phyloP scores from a whole-genome alignment of 345 rosid genomes.

The Turnera subulata region DNA sequence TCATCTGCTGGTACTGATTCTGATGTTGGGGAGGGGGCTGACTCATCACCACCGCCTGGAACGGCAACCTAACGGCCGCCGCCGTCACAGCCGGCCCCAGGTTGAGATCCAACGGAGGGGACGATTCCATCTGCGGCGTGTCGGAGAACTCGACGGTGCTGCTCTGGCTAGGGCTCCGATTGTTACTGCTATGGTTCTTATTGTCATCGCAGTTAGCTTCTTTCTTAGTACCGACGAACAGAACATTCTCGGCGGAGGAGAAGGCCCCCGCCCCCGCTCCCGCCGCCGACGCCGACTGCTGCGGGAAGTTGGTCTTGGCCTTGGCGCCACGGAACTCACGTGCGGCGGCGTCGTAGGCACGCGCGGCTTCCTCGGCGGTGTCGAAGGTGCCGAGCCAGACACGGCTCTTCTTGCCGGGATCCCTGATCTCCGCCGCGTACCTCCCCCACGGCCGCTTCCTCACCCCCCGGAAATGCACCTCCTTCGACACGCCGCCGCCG shows the following conservation, averaged over 20 bases:
- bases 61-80: conserved; percentile 13
- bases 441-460: conserved; percentile 91
- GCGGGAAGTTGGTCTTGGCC: conserved; percentile 68
- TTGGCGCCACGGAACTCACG: conserved; percentile 72
- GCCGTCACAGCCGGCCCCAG: conserved; percentile 18
- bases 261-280: too few relatives aligned
- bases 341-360: conserved; percentile 68
- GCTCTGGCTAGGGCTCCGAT: conserved; percentile 54
- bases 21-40: background rate
- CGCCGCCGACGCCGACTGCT: background rate
- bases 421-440: conserved; percentile 84
- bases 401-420: conserved; percentile 64
- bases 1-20: conserved; percentile 14
- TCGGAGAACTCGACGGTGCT: conserved; percentile 64
- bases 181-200: background rate
- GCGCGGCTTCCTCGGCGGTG: conserved; percentile 72
- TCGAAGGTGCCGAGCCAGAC: conserved; percentile 93
- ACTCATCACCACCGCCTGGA: conserved; percentile 11
- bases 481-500: conserved; percentile 26
- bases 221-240: background rate
- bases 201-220: background rate
- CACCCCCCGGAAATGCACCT: conserved; percentile 71
- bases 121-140: conserved; percentile 30
- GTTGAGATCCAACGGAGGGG: conserved; percentile 41
- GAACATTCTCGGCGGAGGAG: conserved; percentile 13